Percentiles rank a stretch among this genome's conserved stretches.
Evolutionary conservation across 2,329 filamentous ascomycete genomes (phyloP).

Genomic region (Epichloe aotearoae): DNA sequence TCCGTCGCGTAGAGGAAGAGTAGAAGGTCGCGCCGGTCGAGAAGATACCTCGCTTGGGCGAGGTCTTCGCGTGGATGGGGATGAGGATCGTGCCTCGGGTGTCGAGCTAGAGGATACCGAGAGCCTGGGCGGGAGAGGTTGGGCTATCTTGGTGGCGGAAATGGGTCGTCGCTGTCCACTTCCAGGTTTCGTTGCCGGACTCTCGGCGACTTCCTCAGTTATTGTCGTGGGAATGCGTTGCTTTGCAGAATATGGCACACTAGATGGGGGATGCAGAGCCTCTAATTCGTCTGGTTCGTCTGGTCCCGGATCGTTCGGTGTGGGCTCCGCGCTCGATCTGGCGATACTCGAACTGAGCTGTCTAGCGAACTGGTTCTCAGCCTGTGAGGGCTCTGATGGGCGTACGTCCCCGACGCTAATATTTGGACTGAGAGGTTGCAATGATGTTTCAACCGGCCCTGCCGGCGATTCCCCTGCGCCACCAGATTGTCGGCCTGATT

Average conservation of each 20-base stretch:
- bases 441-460: background rate
- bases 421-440: background rate
- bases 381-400: background rate
- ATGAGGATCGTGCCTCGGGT: constrained; percentile 18
- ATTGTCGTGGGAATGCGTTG: constrained; percentile 6
- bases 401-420: background rate
- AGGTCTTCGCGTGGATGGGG: constrained; percentile 30
- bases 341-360: constrained; percentile 6
- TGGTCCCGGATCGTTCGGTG: background rate
- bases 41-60: constrained; percentile 19
- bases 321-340: background rate
- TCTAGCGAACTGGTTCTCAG: background rate
- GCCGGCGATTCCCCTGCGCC: background rate
- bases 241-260: constrained; percentile 4
- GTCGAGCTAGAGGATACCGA: background rate
- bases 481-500: background rate
- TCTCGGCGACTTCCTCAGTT: constrained; percentile 24
- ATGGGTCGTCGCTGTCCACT: constrained; percentile 36
- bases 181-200: constrained; percentile 40
- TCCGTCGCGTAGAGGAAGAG: background rate
- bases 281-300: constrained; percentile 1
- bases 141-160: constrained; percentile 13
- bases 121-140: background rate
- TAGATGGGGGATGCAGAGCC: constrained; percentile 5
- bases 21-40: background rate